Evolutionary conservation across 2,329 filamentous ascomycete genomes (phyloP).

Genomic region (Cordyceps pruinosa): DNA sequence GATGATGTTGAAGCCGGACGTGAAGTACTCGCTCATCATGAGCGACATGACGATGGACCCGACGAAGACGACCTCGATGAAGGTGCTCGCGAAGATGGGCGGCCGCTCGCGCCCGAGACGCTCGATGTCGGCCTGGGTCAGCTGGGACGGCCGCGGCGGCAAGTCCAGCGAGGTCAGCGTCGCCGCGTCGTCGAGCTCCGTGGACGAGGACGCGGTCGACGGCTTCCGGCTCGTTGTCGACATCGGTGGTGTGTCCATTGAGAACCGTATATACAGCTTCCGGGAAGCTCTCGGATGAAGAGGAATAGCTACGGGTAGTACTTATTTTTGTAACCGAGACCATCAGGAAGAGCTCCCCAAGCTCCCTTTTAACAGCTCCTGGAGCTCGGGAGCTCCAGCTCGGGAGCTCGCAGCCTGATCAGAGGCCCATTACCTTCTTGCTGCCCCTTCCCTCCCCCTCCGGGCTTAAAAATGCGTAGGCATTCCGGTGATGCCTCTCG

Average conservation of each 20-base stretch:
- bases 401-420: no score
- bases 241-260: background rate
- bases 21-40: conserved; percentile 15
- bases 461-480: conserved; percentile 1
- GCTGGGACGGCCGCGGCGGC: background rate
- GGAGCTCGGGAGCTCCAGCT: background rate
- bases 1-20: conserved; percentile 31
- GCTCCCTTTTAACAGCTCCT: conserved; percentile 4
- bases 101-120: conserved; percentile 53
- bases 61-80: conserved; percentile 49
- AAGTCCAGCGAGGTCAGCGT: background rate
- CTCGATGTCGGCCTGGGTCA: conserved; percentile 35
- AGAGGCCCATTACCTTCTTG: background rate
- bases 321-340: background rate
- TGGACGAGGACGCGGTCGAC: background rate
- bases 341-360: background rate
- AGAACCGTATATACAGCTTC: background rate
- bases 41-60: conserved; percentile 10
- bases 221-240: background rate
- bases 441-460: background rate
- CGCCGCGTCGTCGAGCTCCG: background rate
- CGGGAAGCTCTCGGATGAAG: background rate
- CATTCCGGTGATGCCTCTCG: conserved; percentile 7
- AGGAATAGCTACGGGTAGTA: background rate
- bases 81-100: conserved; percentile 40